Conservation (phyloP, 306 rosid species). For the Castanopsis chinensis region DNA sequence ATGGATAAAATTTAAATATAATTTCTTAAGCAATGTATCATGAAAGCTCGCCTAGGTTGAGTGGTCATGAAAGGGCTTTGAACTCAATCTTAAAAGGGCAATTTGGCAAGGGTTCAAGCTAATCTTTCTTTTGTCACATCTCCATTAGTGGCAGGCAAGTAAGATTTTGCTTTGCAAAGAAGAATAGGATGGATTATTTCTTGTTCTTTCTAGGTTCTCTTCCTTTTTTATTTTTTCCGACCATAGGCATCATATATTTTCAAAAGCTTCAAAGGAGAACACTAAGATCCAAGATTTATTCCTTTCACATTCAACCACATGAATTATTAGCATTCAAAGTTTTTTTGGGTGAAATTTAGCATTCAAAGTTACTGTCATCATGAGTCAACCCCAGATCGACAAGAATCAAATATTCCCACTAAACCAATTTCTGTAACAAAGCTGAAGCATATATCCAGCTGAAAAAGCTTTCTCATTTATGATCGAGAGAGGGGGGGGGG, state of each 20-base stretch:
- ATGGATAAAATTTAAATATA: too few relatives aligned
- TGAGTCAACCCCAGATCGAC: neutral
- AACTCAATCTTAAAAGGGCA: neutral
- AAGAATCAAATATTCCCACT: neutral
- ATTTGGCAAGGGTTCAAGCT: neutral
- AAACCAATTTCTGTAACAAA: neutral
- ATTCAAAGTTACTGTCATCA: neutral
- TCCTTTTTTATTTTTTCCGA: neutral
- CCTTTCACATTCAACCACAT: neutral
- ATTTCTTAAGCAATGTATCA: too few relatives aligned
- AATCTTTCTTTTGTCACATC: neutral
- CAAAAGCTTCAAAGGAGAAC: neutral
- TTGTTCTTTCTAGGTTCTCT: neutral
- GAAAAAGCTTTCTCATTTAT: neutral
- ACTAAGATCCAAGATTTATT: neutral
- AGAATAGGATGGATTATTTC: neutral
- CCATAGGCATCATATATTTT: neutral
- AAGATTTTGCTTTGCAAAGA: neutral
- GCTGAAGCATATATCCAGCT: conserved; percentile 1
- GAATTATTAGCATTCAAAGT: neutral
- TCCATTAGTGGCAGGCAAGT: conserved; percentile 11
- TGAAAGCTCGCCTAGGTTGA: too few relatives aligned
- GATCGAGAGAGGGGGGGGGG: too few relatives aligned
- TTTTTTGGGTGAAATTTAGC: too few relatives aligned
- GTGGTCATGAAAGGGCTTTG: too few relatives aligned